Conservation (phyloP, 2,329 filamentous ascomycete genomes). For the Alternaria infectoria region DNA sequence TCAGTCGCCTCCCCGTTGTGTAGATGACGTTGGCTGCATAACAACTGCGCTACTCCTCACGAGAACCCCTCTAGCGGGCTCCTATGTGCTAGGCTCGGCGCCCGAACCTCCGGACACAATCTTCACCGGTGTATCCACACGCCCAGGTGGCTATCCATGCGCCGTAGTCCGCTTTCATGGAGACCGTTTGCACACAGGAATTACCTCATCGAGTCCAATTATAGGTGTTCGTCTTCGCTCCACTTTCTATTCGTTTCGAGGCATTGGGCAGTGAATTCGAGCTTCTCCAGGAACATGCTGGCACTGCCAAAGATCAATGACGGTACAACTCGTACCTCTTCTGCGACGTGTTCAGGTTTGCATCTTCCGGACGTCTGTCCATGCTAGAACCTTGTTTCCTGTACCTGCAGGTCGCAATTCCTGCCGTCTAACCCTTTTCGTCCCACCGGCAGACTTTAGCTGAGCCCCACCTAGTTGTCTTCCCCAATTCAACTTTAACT, state of each 20-base stretch:
- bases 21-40: conserved; percentile 5
- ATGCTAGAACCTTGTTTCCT: conserved; percentile 4
- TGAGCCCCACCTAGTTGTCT: background rate
- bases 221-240: conserved; percentile 1
- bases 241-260: background rate
- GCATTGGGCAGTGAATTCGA: background rate
- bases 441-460: background rate
- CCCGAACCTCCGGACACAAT: conserved; percentile 6
- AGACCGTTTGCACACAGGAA: background rate
- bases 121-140: conserved; percentile 14
- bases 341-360: background rate
- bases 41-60: conserved; percentile 5
- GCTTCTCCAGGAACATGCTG: background rate
- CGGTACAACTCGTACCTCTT: background rate
- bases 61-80: background rate
- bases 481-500: background rate
- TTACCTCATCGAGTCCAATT: background rate
- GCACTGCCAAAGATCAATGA: background rate
- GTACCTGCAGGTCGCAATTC: conserved; percentile 12
- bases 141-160: conserved; percentile 12
- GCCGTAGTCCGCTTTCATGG: background rate
- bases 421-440: background rate
- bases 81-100: background rate
- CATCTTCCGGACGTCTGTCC: background rate
- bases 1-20: background rate